phyloP scores from a whole-genome alignment of 2,329 filamentous ascomycete genomes.

The Colletotrichum falcatum region DNA sequence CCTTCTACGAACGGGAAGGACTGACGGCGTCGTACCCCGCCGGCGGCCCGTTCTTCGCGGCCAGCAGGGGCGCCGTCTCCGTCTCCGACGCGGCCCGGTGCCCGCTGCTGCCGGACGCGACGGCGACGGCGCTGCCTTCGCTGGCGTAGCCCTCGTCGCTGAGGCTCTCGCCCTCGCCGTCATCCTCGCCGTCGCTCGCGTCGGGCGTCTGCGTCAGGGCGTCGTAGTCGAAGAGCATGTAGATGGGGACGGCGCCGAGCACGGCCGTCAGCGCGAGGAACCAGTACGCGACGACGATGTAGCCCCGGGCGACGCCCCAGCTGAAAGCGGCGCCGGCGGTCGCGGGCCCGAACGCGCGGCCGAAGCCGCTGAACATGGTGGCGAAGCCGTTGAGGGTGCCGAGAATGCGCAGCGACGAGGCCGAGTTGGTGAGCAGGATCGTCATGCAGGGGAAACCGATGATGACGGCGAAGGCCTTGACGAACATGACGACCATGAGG shows the following conservation, averaged over 20 bases:
- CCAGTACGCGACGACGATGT: slow-evolving; percentile 86
- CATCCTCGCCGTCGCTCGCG: slow-evolving; percentile 51
- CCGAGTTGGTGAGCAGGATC: slow-evolving; percentile 89
- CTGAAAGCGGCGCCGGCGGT: slow-evolving; percentile 79
- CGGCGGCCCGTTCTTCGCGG: slow-evolving; percentile 12
- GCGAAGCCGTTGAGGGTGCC: slow-evolving; percentile 94
- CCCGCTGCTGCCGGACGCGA: slow-evolving; percentile 17
- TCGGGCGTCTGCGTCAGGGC: slow-evolving; percentile 63
- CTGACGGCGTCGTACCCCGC: slow-evolving; percentile 28
- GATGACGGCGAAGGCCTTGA: slow-evolving; percentile 81
- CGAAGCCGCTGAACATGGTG: slow-evolving; percentile 84
- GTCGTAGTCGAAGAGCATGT: slow-evolving; percentile 79
- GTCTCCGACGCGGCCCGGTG: not conserved
- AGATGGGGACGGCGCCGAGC: slow-evolving; percentile 77
- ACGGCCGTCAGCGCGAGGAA: slow-evolving; percentile 73
- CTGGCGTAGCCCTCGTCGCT: slow-evolving; percentile 44
- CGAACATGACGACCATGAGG: slow-evolving; percentile 76
- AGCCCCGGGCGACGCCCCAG: slow-evolving; percentile 79
- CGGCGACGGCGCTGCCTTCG: slow-evolving; percentile 3
- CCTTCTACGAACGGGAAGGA: slow-evolving; percentile 20
- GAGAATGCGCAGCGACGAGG: slow-evolving; percentile 84
- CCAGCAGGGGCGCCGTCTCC: slow-evolving; percentile 30
- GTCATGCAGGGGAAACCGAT: slow-evolving; percentile 91
- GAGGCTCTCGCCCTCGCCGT: slow-evolving; percentile 43
- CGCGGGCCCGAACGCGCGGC: slow-evolving; percentile 83